These are phyloP conservation scores for Oidiodendron maius DNA, from an alignment of 495 filamentous ascomycete species.

Conservation along the genomic window DNA sequence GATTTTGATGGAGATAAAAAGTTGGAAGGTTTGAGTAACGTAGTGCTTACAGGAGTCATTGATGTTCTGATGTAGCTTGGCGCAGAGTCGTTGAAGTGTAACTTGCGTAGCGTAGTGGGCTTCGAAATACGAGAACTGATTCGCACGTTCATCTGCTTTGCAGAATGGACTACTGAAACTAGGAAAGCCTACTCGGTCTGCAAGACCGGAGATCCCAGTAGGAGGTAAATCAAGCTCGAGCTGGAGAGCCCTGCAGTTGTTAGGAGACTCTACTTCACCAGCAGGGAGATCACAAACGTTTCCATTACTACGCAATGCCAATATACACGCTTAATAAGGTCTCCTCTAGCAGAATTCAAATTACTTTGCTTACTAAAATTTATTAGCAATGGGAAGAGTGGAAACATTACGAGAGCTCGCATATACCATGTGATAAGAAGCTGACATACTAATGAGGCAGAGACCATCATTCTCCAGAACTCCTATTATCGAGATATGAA, in stretches of 20 bases:
- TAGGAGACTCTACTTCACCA: not conserved
- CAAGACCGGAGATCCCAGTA: constrained; percentile 45
- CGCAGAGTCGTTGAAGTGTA: constrained; percentile 44
- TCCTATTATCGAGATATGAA: constrained; percentile 32
- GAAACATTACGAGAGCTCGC: not conserved
- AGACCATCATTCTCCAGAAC: constrained; percentile 53
- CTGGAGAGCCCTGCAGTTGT: constrained; percentile 35
- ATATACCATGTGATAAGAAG: constrained; percentile 43
- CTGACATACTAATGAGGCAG: no score
- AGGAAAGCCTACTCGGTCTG: constrained; percentile 43
- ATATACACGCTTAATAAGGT: constrained; percentile 46
- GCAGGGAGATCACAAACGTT: constrained; percentile 31
- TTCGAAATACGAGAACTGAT: constrained; percentile 40
- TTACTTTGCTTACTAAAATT: constrained; percentile 34
- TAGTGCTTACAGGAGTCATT: constrained; percentile 35
- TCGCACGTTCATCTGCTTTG: constrained; percentile 40
- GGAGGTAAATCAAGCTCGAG: constrained; percentile 49
- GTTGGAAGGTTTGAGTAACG: not conserved
- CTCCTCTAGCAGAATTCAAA: constrained; percentile 38
- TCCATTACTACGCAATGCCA: constrained; percentile 57
- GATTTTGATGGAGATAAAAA: no score
- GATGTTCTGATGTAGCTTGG: constrained; percentile 42
- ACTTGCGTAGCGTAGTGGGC: constrained; percentile 52
- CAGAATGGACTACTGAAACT: constrained; percentile 39
- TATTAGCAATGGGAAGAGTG: constrained; percentile 11